A percentile compares a stretch with the other conserved stretches of the same genome.
phyloP scores from a whole-genome alignment of 1,284 basidiomycete species.

The Sporisorium sorghi region DNA sequence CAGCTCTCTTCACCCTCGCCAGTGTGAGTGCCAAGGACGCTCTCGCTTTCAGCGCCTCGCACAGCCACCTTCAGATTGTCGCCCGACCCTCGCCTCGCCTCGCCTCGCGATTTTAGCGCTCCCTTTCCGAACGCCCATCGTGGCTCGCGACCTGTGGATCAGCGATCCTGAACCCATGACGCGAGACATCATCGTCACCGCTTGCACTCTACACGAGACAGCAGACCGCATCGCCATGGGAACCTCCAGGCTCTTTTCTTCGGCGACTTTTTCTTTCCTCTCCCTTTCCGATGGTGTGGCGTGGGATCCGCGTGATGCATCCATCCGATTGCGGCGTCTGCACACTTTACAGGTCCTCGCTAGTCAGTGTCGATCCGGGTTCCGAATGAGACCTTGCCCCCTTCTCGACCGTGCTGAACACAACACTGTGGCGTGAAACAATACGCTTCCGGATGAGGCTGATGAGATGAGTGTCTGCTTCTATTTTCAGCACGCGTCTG shows the following conservation, averaged over 20 bases:
- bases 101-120: too few relatives aligned
- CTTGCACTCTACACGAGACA: conserved; percentile 2
- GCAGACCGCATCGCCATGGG: neutral
- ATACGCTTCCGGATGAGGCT: neutral
- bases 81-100: neutral
- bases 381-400: neutral
- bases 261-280: neutral
- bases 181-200: conserved; percentile 9
- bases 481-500: too few relatives aligned
- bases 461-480: neutral
- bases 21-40: neutral
- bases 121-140: too few relatives aligned
- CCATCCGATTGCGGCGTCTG: neutral
- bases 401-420: neutral
- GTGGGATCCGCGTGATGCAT: neutral
- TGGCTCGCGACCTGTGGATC: neutral
- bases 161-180: neutral
- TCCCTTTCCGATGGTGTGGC: neutral
- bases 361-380: neutral
- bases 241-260: neutral
- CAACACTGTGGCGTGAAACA: neutral
- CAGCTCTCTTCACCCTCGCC: too few relatives aligned
- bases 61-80: neutral
- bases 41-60: conserved; percentile 3
- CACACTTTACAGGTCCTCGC: neutral